phyloP scores from a whole-genome alignment of 2,329 filamentous ascomycete species.

The Aspergillus novofumigatus region DNA sequence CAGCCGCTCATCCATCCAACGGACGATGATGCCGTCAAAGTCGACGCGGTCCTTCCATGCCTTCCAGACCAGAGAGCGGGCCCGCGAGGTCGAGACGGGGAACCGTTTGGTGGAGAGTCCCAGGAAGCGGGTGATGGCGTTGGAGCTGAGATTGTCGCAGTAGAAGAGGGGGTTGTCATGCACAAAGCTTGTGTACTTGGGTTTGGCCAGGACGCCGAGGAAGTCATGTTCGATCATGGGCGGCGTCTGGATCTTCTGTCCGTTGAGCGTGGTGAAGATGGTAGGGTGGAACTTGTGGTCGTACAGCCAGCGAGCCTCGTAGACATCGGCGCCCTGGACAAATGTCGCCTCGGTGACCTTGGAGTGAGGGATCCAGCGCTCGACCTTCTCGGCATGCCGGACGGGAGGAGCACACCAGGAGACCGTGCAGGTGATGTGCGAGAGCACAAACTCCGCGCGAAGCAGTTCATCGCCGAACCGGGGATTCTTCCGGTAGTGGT shows the following conservation, averaged over 20 bases:
- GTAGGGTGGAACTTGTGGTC: conserved; percentile 49
- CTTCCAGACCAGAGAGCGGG: conserved; percentile 50
- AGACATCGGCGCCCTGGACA: conserved; percentile 50
- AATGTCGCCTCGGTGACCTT: conserved; percentile 54
- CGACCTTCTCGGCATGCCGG: conserved; percentile 48
- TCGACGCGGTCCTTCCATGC: conserved; percentile 45
- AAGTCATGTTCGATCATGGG: conserved; percentile 51
- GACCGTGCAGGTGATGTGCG: conserved; percentile 52
- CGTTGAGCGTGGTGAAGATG: conserved; percentile 48
- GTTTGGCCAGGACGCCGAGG: conserved; percentile 42
- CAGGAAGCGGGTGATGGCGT: conserved; percentile 28
- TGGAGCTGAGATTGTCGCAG: conserved; percentile 39
- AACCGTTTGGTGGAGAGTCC: conserved; percentile 34
- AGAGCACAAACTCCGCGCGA: conserved; percentile 51
- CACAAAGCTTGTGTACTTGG: conserved; percentile 40
- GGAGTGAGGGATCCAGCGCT: conserved; percentile 54
- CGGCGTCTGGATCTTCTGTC: conserved; percentile 48
- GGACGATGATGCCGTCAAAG: conserved; percentile 47
- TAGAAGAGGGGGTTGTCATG: conserved; percentile 51
- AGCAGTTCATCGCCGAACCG: conserved; percentile 54
- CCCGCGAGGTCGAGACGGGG: conserved; percentile 44
- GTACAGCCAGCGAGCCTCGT: conserved; percentile 48
- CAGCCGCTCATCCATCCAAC: conserved; percentile 50
- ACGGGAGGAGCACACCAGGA: conserved; percentile 52
- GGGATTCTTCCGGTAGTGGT: conserved; percentile 52